phyloP scores from a whole-genome alignment of 1,284 basidiomycete genomes.

The Apiotrichum veenhuisii region DNA sequence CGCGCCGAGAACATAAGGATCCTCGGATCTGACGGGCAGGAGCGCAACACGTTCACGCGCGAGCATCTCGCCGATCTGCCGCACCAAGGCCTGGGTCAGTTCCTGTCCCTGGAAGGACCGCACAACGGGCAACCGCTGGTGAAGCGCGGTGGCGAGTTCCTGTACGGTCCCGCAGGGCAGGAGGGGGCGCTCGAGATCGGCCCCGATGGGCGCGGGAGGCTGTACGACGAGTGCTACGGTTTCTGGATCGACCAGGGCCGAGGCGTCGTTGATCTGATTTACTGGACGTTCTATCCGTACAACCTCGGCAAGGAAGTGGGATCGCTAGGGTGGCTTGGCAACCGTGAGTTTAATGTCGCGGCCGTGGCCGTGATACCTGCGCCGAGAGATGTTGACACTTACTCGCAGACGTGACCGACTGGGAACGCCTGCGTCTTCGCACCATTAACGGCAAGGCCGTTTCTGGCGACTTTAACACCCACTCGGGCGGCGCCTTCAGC shows the following conservation, averaged over 20 bases:
- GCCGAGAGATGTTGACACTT: background rate
- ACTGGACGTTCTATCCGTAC: slow-evolving; percentile 49
- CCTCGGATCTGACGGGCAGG: slow-evolving; percentile 8
- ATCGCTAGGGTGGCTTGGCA: slow-evolving; percentile 40
- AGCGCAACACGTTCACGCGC: slow-evolving; percentile 20
- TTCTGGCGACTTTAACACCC: slow-evolving; percentile 42
- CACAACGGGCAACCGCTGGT: slow-evolving; percentile 41
- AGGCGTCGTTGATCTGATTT: slow-evolving; percentile 42
- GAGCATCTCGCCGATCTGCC: slow-evolving; percentile 25
- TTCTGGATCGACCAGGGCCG: slow-evolving; percentile 42
- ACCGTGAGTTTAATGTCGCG: slow-evolving; percentile 46
- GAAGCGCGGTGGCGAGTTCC: slow-evolving; percentile 21
- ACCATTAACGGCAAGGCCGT: slow-evolving; percentile 40
- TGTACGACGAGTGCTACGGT: slow-evolving; percentile 41
- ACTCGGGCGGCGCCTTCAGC: slow-evolving; percentile 34
- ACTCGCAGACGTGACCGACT: slow-evolving; percentile 42
- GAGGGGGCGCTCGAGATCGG: slow-evolving; percentile 19
- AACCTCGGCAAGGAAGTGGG: slow-evolving; percentile 46
- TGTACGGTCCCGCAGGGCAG: slow-evolving; percentile 38
- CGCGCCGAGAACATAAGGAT: too few relatives aligned
- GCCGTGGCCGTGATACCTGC: rapidly evolving
- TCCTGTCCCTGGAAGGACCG: slow-evolving; percentile 29
- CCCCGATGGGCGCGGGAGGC: slow-evolving; percentile 27
- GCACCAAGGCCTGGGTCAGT: slow-evolving; percentile 14
- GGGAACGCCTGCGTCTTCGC: slow-evolving; percentile 42